These are phyloP conservation scores for Entomortierella lignicola DNA, from an alignment of 192 early-diverging fungal genomes.

Conservation along the genomic window DNA sequence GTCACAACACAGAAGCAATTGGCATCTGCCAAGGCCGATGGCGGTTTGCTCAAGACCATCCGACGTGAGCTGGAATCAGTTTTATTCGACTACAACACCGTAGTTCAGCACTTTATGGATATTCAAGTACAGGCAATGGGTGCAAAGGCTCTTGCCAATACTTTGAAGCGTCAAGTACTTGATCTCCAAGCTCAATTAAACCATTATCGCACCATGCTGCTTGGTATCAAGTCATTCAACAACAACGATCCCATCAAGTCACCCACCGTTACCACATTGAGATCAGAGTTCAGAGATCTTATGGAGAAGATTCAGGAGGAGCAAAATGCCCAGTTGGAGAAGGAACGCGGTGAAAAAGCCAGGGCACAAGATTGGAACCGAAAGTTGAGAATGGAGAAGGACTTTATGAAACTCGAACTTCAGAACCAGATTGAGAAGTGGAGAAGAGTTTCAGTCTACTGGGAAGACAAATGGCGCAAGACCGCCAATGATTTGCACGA, in stretches of 20 bases:
- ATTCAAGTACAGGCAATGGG: constrained; percentile 53
- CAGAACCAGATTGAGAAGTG: constrained; percentile 56
- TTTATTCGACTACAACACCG: constrained; percentile 52
- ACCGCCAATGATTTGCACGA: constrained; percentile 45
- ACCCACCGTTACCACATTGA: constrained; percentile 42
- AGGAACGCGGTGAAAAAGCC: constrained; percentile 45
- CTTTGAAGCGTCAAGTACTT: constrained; percentile 40
- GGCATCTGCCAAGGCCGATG: constrained; percentile 45
- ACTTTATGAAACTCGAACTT: constrained; percentile 53
- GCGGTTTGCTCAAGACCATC: constrained; percentile 46
- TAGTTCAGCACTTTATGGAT: constrained; percentile 54
- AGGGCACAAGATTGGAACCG: constrained; percentile 55
- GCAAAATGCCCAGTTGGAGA: constrained; percentile 44
- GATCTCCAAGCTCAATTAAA: constrained; percentile 44
- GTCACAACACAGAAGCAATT: constrained; percentile 50
- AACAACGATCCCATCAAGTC: constrained; percentile 55
- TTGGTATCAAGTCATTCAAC: constrained; percentile 56
- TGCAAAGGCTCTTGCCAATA: constrained; percentile 47
- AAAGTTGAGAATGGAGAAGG: constrained; percentile 53
- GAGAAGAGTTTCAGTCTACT: constrained; percentile 47
- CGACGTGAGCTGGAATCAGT: constrained; percentile 50
- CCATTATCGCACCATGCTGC: constrained; percentile 47
- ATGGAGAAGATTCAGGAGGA: constrained; percentile 53
- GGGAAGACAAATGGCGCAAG: constrained; percentile 55
- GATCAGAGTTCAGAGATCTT: constrained; percentile 46